Percentiles rank a stretch among this genome's conserved stretches.
Conservation (phyloP, 108 stramenopile species). For the Conticribra guillardii region DNA sequence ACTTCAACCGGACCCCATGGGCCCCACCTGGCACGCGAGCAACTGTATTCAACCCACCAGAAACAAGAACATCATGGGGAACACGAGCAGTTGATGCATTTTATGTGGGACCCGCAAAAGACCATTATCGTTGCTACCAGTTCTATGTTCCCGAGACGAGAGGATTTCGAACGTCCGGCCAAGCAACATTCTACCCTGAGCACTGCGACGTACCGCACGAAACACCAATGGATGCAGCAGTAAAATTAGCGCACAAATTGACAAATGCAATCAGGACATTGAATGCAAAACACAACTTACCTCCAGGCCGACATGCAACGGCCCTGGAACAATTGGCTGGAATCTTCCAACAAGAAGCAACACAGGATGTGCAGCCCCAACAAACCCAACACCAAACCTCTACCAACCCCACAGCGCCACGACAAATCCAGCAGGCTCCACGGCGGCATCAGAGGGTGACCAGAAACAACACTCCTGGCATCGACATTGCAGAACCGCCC, state of each 20-base stretch:
- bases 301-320: background rate
- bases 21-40: slow-evolving; percentile 49
- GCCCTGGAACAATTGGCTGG: background rate
- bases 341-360: background rate
- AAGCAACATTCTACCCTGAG: slow-evolving; percentile 4
- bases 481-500: too few relatives aligned
- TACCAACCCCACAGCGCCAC: slow-evolving; percentile 7
- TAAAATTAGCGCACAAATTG: background rate
- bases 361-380: background rate
- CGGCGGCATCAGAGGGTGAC: background rate
- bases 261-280: background rate
- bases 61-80: slow-evolving; percentile 14
- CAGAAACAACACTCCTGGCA: slow-evolving; percentile 6
- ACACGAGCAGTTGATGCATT: slow-evolving; percentile 22
- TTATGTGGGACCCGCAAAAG: slow-evolving; percentile 19
- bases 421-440: background rate
- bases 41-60: slow-evolving; percentile 23
- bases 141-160: slow-evolving; percentile 26
- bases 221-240: background rate
- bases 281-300: background rate
- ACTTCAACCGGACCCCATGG: slow-evolving; percentile 52
- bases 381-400: background rate
- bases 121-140: slow-evolving; percentile 26
- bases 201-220: slow-evolving; percentile 7
- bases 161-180: slow-evolving; percentile 22